Evolutionary conservation across 1,284 basidiomycete genomes (phyloP).

Genomic region (Marasmius tenuissimus): DNA sequence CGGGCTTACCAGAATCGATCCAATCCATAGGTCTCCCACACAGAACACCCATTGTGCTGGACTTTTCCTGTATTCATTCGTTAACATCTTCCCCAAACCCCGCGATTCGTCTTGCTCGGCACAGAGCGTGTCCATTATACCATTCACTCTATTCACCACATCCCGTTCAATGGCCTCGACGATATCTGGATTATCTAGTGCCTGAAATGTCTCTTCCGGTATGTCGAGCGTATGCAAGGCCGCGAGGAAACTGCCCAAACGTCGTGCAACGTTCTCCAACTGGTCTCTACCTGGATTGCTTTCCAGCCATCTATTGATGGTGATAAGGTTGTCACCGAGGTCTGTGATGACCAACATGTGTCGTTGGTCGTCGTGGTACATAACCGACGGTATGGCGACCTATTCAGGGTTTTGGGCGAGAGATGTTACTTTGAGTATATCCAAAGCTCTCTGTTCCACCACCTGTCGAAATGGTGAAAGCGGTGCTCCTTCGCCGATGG

Average conservation of each 20-base stretch:
- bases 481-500: not conserved
- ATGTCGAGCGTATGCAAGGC: not conserved
- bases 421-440: not conserved
- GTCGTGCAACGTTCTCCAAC: not conserved
- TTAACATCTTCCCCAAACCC: not conserved
- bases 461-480: slow-evolving; percentile 4
- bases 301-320: not conserved
- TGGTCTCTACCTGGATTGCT: not conserved
- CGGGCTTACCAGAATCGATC: slow-evolving; percentile 2
- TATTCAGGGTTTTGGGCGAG: not conserved
- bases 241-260: not conserved
- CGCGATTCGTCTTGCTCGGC: not conserved
- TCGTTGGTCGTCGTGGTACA: not conserved
- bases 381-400: not conserved
- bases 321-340: not conserved
- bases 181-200: not conserved
- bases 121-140: not conserved
- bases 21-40: slow-evolving; percentile 4
- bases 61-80: not conserved
- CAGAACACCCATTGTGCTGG: not conserved
- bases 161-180: not conserved
- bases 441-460: not conserved
- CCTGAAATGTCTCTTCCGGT: not conserved
- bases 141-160: not conserved
- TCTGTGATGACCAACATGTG: slow-evolving; percentile 3